These are phyloP conservation scores for Neophaeococcomyces mojaviensis DNA, from an alignment of 2,329 filamentous ascomycete genomes.

Conservation along the genomic window DNA sequence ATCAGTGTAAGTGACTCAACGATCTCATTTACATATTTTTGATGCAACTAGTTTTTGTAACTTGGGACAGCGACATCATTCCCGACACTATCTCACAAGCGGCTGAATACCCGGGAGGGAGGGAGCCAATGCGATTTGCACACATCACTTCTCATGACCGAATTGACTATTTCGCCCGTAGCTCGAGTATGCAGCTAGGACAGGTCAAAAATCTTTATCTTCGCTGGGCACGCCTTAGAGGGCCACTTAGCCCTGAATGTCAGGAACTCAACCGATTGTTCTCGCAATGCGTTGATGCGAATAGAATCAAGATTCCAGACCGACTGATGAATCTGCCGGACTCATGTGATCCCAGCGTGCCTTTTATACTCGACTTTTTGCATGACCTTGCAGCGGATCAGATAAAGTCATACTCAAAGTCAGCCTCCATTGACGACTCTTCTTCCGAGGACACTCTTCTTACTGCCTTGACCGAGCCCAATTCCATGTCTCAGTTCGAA, in stretches of 20 bases:
- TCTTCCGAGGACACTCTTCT: not conserved
- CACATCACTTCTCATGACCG: constrained; percentile 33
- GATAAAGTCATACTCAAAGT: constrained; percentile 8
- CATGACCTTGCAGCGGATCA: constrained; percentile 25
- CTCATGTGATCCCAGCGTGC: constrained; percentile 14
- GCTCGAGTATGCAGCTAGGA: constrained; percentile 33
- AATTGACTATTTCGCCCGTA: constrained; percentile 35
- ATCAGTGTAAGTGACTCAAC: constrained; percentile 29
- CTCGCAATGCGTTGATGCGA: constrained; percentile 37
- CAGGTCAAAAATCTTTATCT: constrained; percentile 37
- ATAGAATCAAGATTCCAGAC: constrained; percentile 31
- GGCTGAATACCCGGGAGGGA: constrained; percentile 34
- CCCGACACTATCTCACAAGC: constrained; percentile 30
- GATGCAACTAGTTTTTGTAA: constrained; percentile 37
- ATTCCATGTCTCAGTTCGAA: constrained; percentile 22
- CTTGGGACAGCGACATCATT: constrained; percentile 36
- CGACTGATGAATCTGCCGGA: constrained; percentile 28
- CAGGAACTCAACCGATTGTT: constrained; percentile 38
- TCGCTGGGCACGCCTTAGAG: constrained; percentile 33
- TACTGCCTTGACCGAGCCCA: not conserved
- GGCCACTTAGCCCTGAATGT: constrained; percentile 33
- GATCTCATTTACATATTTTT: no score
- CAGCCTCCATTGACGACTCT: not conserved
- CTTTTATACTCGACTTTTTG: constrained; percentile 34
- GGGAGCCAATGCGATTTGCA: constrained; percentile 31